These are phyloP conservation scores for Neurospora sp. DNA, from an alignment of 495 filamentous ascomycete species.

Conservation along the genomic window DNA sequence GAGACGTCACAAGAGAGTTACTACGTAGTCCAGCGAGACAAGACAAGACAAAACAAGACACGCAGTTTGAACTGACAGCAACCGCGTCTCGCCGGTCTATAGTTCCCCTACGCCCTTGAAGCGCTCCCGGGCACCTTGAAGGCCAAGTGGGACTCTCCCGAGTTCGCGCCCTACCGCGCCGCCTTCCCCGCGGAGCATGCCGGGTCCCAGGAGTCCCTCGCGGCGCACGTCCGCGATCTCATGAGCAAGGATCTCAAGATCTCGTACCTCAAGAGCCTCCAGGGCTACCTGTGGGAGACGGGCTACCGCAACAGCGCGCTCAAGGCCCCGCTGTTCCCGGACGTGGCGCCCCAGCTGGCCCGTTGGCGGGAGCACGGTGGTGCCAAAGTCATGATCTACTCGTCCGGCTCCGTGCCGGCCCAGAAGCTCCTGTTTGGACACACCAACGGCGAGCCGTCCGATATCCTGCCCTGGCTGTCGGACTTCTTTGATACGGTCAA, in stretches of 20 bases:
- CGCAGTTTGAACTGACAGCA: neutral
- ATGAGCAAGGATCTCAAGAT: slow-evolving; percentile 56
- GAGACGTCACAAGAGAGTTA: neutral
- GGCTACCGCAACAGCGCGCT: slow-evolving; percentile 54
- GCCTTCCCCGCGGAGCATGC: slow-evolving; percentile 53
- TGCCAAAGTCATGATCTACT: slow-evolving; percentile 54
- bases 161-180: slow-evolving; percentile 47
- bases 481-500: slow-evolving; percentile 65
- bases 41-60: neutral
- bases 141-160: slow-evolving; percentile 48
- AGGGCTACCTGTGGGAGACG: slow-evolving; percentile 59
- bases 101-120: slow-evolving; percentile 63
- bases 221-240: slow-evolving; percentile 51
- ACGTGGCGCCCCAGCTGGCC: slow-evolving; percentile 48
- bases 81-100: neutral
- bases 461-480: slow-evolving; percentile 43
- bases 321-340: slow-evolving; percentile 55
- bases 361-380: slow-evolving; percentile 36
- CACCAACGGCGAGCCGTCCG: slow-evolving; percentile 45
- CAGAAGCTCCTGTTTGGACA: slow-evolving; percentile 62
- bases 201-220: slow-evolving; percentile 37
- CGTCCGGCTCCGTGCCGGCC: slow-evolving; percentile 57
- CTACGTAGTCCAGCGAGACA: neutral
- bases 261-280: slow-evolving; percentile 58
- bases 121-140: slow-evolving; percentile 46